Conservation (phyloP, 345 rosid species). For the Firmiana major region DNA sequence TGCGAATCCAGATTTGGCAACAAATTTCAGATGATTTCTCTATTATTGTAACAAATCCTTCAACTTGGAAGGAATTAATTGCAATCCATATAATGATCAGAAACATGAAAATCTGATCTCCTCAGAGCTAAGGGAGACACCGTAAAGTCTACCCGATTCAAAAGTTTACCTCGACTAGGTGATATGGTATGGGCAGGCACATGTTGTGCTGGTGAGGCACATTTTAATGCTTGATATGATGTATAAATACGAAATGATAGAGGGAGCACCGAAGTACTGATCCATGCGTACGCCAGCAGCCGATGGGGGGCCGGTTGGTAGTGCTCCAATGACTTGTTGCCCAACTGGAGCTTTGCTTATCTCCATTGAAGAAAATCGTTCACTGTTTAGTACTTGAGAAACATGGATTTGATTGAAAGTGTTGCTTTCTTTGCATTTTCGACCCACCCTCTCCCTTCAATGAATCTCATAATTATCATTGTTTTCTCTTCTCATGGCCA, state of each 20-base stretch:
- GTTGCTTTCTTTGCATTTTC: conserved; percentile 26
- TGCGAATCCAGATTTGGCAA: background rate
- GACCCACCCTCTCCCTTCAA: conserved; percentile 25
- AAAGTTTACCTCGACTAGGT: conserved; percentile 11
- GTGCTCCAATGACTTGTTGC: conserved; percentile 53
- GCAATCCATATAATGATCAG: background rate
- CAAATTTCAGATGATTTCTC: conserved; percentile 1
- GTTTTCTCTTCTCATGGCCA: background rate
- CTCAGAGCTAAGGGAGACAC: background rate
- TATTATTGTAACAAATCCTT: background rate
- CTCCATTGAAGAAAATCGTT: conserved; percentile 14
- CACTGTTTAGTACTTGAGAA: conserved; percentile 40
- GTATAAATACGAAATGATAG: conserved; percentile 19
- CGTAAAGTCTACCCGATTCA: background rate
- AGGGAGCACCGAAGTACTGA: conserved; percentile 16
- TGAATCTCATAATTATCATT: conserved; percentile 3
- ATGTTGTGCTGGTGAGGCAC: conserved; percentile 49
- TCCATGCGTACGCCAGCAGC: conserved; percentile 18
- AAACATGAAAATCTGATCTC: conserved; percentile 9
- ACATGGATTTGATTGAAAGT: conserved; percentile 52
- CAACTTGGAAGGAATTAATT: background rate
- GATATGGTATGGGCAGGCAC: conserved; percentile 38
- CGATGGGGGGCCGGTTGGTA: conserved; percentile 26
- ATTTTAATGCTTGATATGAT: conserved; percentile 14
- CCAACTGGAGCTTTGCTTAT: conserved; percentile 32